Base-by-base conservation (phyloP, 306 rosid species). In the Cicer pinnatifidum region DNA sequence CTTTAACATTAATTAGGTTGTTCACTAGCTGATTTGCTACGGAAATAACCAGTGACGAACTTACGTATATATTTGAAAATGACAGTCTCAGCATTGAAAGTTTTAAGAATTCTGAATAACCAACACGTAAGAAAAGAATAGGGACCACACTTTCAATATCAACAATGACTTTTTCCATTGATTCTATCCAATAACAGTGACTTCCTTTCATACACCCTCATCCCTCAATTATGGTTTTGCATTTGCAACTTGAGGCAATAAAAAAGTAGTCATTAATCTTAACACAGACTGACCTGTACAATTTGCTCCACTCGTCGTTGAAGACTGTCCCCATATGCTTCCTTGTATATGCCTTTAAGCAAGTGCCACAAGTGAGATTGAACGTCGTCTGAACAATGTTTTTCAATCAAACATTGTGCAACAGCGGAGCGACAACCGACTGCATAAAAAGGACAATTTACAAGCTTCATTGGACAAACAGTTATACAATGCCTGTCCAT, bases 401-500 rank as follows among this genome's bases (percentile, higher is more conserved):
- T 81, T 16, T 83, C 87, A 51, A 86, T 82, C 84, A 73, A 20
- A 75, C 85, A 74, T 39, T 90, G 85, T 6, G 90, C 86, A 23
- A 90, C 40, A 10, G 91, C 73, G 46, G 87, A 85, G 41, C 81
- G 85, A 58, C 98, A 93, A 60, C 98, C 97, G 66, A 88, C 72
- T 7, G 88, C 70, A 82, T 89, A 83, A 69, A 93, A 93, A 19
- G 96, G 93, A 78, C 98, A 93, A 51, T 86, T 89, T 43, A 89
- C 89, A 71, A 93, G 87, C 88, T 87, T 93, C 98, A 93, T 93
- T 10, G 92, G 83, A 85, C 98, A 93, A 11, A 79, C 81, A 3
- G 98, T 90, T 61, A 93, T 83, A 67, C 98, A 93, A 74, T 93
- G 98, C 35, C 93, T 82, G 75, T 93, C 98, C 98, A 93, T 93